Evolutionary conservation across 2,329 filamentous ascomycete species (phyloP), one percentile per base, ranked within the genome.

Genomic region (Cladosporium colombiae): DNA sequence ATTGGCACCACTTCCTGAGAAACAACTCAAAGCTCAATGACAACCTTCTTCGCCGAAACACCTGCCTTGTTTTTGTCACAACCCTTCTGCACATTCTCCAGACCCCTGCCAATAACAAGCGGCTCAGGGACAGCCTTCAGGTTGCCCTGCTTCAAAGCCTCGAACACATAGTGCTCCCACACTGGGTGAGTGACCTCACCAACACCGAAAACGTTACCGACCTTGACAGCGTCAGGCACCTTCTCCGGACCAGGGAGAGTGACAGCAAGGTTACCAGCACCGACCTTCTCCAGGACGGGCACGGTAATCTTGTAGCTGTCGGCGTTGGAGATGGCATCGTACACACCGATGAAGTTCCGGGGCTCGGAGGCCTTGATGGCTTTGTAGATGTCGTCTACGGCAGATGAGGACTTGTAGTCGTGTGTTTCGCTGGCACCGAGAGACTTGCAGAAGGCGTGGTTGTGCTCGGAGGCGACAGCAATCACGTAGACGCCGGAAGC

Each of bases 271-370:
- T 65, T 64, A 23, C 70, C 70, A 11, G 71, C 72, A 21, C 74
- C 72, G 8, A 73, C 64, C 69, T 77, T 72, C 66, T 75, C 72
- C 2, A 72, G 49, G 50, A 77, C 70, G 0, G 63, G 46, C 23
- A 67, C 29, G 31, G 68, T 68, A 65, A 69, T 59, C 58, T 72
- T 70, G 67, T 67, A 70, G 27, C 71, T 71, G 4, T 70, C 71
- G 18, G 49, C 60, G 23, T 60, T 64, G 10, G 74, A 71, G 64
- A 76, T 74, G 46, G 74, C 69, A 66, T 82, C 81, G 66, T 77
- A 81, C n/a, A 79, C 72, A 31, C 81, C 81, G 7, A 71, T 72
- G 59, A 80, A 81, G 14, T 79, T 76, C 2, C 76, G 78, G 21
- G 52, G 59, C 27, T 53, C 59, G 21, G 61, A 49, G 21, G 55